Evolutionary conservation across 768 basidiomycete genomes (phyloP).

Genomic region (Calvatia gigantea): DNA sequence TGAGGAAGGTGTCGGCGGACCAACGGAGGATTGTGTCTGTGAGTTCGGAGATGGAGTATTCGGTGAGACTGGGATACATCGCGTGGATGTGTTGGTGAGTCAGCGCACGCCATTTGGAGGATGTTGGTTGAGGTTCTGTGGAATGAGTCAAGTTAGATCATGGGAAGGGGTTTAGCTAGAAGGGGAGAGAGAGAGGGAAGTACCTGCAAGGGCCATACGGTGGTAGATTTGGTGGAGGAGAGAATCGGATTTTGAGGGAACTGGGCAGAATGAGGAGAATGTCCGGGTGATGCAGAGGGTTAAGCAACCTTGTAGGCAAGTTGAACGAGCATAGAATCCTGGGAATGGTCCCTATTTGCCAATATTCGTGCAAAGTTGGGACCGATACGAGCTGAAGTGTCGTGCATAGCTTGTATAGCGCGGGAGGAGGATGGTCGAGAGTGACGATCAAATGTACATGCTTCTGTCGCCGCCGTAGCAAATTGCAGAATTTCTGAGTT

Average conservation of each 20-base stretch:
- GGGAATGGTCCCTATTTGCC: constrained; percentile 61
- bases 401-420: constrained; percentile 50
- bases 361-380: constrained; percentile 58
- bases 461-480: constrained; percentile 70
- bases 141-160: not conserved
- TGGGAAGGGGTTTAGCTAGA: no score
- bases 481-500: constrained; percentile 82
- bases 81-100: constrained; percentile 67
- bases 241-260: constrained; percentile 66
- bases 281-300: constrained; percentile 64
- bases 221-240: constrained; percentile 59
- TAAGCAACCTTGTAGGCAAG: constrained; percentile 72
- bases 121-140: constrained; percentile 72
- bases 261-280: constrained; percentile 69
- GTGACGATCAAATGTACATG: constrained; percentile 44
- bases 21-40: constrained; percentile 73
- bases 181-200: constrained; percentile 9
- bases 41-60: constrained; percentile 68
- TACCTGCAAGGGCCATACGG: constrained; percentile 54
- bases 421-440: constrained; percentile 19
- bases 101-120: constrained; percentile 73
- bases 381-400: constrained; percentile 63
- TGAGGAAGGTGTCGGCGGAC: constrained; percentile 62
- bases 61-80: constrained; percentile 62
- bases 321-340: constrained; percentile 75